Percentiles rank a stretch among this genome's conserved stretches.
Evolutionary conservation across 768 basidiomycete genomes (phyloP).

Genomic region (Kockovaella imperatae): DNA sequence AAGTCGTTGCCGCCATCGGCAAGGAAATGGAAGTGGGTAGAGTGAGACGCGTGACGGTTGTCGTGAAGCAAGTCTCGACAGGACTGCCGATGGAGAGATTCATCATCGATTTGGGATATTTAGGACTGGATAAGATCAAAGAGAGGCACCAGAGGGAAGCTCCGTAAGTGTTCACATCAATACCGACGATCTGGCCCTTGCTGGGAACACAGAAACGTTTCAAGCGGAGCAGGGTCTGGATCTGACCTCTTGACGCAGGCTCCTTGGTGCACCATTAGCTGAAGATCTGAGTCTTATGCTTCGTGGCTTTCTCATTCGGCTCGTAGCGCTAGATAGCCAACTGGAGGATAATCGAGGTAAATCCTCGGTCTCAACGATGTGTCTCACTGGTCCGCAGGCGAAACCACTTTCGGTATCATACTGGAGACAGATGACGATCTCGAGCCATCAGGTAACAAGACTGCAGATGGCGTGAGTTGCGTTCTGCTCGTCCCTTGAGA

Average conservation of each 20-base stretch:
- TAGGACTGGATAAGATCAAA: conserved; percentile 45
- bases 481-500: not conserved
- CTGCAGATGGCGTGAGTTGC: conserved; percentile 24
- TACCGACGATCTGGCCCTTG: not conserved
- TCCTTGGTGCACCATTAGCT: conserved; percentile 27
- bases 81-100: conserved; percentile 81
- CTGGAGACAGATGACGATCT: conserved; percentile 65
- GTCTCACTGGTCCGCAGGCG: conserved; percentile 54
- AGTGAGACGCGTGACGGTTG: conserved; percentile 59
- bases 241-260: conserved; percentile 28
- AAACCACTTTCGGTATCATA: conserved; percentile 72
- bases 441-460: conserved; percentile 21
- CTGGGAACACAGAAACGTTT: not conserved
- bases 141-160: conserved; percentile 13
- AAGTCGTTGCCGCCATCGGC: conserved; percentile 69
- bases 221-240: not conserved
- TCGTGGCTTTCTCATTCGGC: conserved; percentile 36
- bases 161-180: conserved; percentile 13
- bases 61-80: conserved; percentile 67
- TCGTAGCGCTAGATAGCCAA: conserved; percentile 36
- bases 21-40: conserved; percentile 65
- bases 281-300: conserved; percentile 36
- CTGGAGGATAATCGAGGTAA: conserved; percentile 29
- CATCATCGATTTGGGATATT: conserved; percentile 75
- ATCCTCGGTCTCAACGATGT: conserved; percentile 1